Evolutionary conservation across 176 grass and related monocot species (phyloP).

Genomic region (maize (Zea mays)): DNA sequence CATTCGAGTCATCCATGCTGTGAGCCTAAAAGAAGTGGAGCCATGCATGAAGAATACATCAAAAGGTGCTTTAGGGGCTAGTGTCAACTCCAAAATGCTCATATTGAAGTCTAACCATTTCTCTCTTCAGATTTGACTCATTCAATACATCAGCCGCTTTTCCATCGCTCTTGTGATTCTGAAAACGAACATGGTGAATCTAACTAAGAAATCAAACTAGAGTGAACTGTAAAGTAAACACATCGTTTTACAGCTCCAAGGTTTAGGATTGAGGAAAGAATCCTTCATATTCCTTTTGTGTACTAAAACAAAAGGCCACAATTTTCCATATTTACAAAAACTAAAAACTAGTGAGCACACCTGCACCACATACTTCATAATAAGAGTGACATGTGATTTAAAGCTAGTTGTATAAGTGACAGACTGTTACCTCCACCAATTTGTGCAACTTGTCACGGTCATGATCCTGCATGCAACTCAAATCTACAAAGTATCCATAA

Average conservation of each 20-base stretch:
- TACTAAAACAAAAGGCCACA: background rate
- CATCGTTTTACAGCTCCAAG: background rate
- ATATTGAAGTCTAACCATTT: slow-evolving; percentile 29
- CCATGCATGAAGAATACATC: background rate
- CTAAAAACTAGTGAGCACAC: background rate
- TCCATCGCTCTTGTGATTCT: slow-evolving; percentile 18
- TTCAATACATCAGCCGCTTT: background rate
- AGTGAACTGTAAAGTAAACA: background rate
- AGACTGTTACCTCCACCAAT: slow-evolving; percentile 35
- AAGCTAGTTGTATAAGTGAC: slow-evolving; percentile 19
- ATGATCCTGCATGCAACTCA: slow-evolving; percentile 14
- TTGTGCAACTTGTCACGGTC: slow-evolving; percentile 24
- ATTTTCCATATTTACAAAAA: background rate
- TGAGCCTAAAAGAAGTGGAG: slow-evolving; percentile 29
- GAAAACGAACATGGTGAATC: slow-evolving; percentile 18
- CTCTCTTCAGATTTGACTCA: background rate
- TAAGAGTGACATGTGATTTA: background rate
- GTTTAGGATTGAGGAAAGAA: background rate
- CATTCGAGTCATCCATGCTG: slow-evolving; percentile 1
- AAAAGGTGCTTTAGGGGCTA: background rate
- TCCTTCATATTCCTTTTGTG: background rate
- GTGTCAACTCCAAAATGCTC: slow-evolving; percentile 9
- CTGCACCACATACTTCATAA: background rate
- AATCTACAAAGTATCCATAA: slow-evolving; percentile 14
- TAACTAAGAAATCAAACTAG: slow-evolving; percentile 7